Evolutionary conservation across 2,329 filamentous ascomycete species (phyloP), one percentile per base, ranked within the genome.

Genomic region (Clarireedia homoeocarpa): DNA sequence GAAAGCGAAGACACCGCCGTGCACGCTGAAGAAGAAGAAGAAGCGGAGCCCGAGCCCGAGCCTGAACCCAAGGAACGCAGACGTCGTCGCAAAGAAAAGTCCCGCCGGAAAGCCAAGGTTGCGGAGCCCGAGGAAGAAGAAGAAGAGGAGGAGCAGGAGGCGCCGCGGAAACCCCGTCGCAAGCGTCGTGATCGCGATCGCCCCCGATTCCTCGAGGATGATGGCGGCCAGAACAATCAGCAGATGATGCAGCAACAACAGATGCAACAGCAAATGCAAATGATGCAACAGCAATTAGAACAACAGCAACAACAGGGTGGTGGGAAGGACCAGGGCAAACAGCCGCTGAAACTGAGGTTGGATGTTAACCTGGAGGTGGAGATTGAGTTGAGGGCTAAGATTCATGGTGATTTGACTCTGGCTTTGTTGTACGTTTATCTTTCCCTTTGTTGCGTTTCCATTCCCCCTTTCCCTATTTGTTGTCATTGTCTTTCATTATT

Each of bases 331-430:
- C 46, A 60, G 55, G 42, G 48, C 34, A 50, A 67, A 71, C 85
- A 90, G 64, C 84, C 85, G 26, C 71, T 90, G 67, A 85, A 84
- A 69, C 71, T 91, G 67, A 77, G 83, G 56, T 72, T 90, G 36
- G 87, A 91, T 67, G 74, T 90, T 53, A 91, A 91, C 71, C 72
- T 91, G 51, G 88, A 91, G 65, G 78, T 91, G 51, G 86, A 91
- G 72, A 86, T 91, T 62, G 83, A 89, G 71, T 74, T 91, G 53
- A 90, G 89, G 75, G 88, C 88, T 17, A 85, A 82, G 69, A 89
- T 91, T 61, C 82, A 89, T 63, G 90, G 90, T 67, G 90, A 95
- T 74, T 73, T 95, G 62, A 91, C 88, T 76, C 82, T 84, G 55
- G 62, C 65, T 14, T 66, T 66, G 45, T 56, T 66, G 65, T 66